Base-by-base conservation (phyloP, 768 basidiomycete species). In the Suillus clintonianus region DNA sequence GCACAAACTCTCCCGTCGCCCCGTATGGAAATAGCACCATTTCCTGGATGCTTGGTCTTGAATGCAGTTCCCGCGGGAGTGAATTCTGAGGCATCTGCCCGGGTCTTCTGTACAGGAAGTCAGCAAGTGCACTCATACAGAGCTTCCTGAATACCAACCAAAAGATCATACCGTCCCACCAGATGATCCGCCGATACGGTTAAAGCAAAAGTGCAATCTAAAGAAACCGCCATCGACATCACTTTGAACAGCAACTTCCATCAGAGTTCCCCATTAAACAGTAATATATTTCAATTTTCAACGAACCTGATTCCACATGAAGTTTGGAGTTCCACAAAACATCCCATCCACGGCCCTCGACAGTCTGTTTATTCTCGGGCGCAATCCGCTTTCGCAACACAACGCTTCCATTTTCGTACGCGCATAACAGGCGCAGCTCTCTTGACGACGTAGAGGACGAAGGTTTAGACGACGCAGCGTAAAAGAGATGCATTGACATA, bases 141-240 rank as follows among this genome's bases (percentile, higher is more conserved):
- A 48, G 17, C 50, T 57, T 51, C 32, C 19, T n/a, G 61, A 51
- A 32, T 17, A 71, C 80, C 54, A 67, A 89, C 89, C 24, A 75
- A 68, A 3, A 90, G 76, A 67, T 88, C 81, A 70, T 90, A 91
- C 62, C 81, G 79, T 19, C 86, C 86, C 36, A 92, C 70, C n/a
- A 91, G 74, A 67, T 95, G 89, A 73, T 97, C 95, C 0, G 91
- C 94, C 8, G 95, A 97, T 4, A 94, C 89, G 0, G 92, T 89
- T 62, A 94, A 72, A 3, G 90, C 94, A 62, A 89, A 81, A 27
- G 75, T 71, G 53, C 83, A 80, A 65, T 84, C 82, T 27, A 73
- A 77, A 8, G 89, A 86, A 1, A 94, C 88, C 0, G 86, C 76
- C 90, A 94, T 91, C 3, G 89, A 89, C 94, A 97, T 95, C 59